Evolutionary conservation across 75 land plant genomes (phyloP), one percentile per base, ranked within the genome.

Genomic region (Cryptomeria japonica): DNA sequence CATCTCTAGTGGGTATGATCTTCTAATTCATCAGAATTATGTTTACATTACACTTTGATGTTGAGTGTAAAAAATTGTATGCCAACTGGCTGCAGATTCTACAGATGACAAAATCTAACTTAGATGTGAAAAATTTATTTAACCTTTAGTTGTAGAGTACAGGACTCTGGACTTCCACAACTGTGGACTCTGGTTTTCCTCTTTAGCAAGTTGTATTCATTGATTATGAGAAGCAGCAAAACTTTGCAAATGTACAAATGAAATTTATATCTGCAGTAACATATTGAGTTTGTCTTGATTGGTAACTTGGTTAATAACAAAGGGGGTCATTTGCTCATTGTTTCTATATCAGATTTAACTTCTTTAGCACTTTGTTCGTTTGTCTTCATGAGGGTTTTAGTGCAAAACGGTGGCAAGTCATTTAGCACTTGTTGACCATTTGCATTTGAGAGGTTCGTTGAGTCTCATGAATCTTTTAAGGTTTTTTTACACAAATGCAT

Each of bases 121-220:
- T 82, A 41, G 47, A 46, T 11, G 46, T 46, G 46, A n/a, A 79
- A 39, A 12, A 46, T 82, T 46, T 12, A 28, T 80, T 82, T 39
- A 44, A n/a, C 84, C 51, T 82, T 14, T 82, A 82, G 53, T 82
- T 82, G 84, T 82, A 82, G 31, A 46, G 84, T 46, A 42, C 84
- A 82, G 46, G 53, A 46, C 25, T 80, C 28, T 28, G 84, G 53
- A 82, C 84, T 82, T 46, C 51, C 34, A 46, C 34, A 46, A 46
- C 15, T n/a, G 47, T 82, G 51, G 31, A 82, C 51, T 46, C 12
- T n/a, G 25, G 32, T 82, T 82, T 46, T 46, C 42, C n/a, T 44
- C 51, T 46, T 46, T 39, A 13, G 49, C 19, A 82, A 13, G 46
- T 82, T 82, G 47, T 31, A 82, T 82, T 82, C 84, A 44, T 82